Evolutionary conservation across 140 eudicot genomes (phyloP), one percentile per base, ranked within the genome.

Genomic region (Stevia rebaudiana): DNA sequence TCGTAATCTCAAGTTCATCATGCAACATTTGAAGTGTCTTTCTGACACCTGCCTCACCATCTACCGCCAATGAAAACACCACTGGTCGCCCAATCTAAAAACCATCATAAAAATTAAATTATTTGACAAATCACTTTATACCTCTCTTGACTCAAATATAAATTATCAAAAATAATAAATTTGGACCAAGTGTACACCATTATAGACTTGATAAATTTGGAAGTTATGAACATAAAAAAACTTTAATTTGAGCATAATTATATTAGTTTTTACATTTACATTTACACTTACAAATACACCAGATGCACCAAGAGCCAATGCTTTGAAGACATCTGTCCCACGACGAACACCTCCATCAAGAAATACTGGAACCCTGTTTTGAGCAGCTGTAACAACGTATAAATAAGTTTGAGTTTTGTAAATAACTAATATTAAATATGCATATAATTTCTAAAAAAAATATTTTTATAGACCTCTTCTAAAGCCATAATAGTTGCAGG

Each of bases 271-370:
- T 28, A 28, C 3, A 28, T n/a, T n/a, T 63, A 17, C 11, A 77
- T 41, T 55, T n/a, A 58, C 9, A 59, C 95, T 90, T 83, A 90
- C 97, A 69, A 91, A 84, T 33, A 91, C 79, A n/a, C 95, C 96
- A 0, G 95, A 75, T 25, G 98, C 98, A 51, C 98, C 98, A 17
- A 91, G 92, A 39, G 98, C 96, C 76, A 91, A 71, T 72, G 98
- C 96, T 70, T 91, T 91, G 76, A 87, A 91, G 59, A 91, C 96
- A 68, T 91, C 98, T 6, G 98, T 91, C 52, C 98, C 98, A 69
- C 96, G 96, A 19, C 96, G 81, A 43, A 91, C 3, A 31, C 98
- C 98, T 22, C 98, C 98, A 61, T 91, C 98, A 31, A 91, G 66
- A 76, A 82, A 87, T 6, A 91, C 98, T 11, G 98, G 98, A 61